Evolutionary conservation across 2,329 filamentous ascomycete genomes (phyloP), one percentile per base, ranked within the genome.

Genomic region (Biscogniauxia mediterranea): DNA sequence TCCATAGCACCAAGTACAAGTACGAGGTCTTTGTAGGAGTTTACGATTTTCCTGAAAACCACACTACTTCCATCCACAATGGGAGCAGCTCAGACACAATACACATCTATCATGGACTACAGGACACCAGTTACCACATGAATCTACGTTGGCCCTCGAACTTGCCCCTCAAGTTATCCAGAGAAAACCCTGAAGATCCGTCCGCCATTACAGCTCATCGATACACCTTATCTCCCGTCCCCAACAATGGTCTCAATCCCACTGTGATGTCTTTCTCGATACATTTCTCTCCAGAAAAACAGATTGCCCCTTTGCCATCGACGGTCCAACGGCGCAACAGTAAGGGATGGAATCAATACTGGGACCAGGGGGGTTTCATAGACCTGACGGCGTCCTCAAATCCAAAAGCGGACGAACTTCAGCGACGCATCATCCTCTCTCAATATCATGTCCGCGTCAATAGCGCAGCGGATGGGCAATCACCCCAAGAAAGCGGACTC

Each of bases 391-490:
- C 69, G 0, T 75, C 75, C 2, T 67, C 69, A 0, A 76, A 74
- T 49, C 61, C 71, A 0, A 75, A 76, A 11, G 77, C 78, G 3
- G 73, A 74, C 1, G 79, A 80, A 57, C 63, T 81, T 3, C 78
- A 80, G 65, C 74, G 78, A n/a, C 74, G 78, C 19, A 78, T 79
- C 23, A 67, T 80, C 1, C 62, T 76, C 6, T 80, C 78, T 5
- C 79, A 80, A 58, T 81, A 81, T 23, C 74, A 78, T 11, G 70
- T 79, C 1, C 74, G 77, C 0, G 76, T 80, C 2, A 80, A 81
- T 46, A 75, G 74, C 8, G 78, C 78, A 3, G 71, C 74, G 0
- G 67, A 61, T 0, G 75, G 75, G 0, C 69, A 76, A 17, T 73
- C 76, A 0, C 77, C 78, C 0, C 78, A 80, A 62, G 79, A 80